Evolutionary conservation across 352 stramenopile species (phyloP), one percentile per base, ranked within the genome.

Genomic region (Globisporangium alternatum): DNA sequence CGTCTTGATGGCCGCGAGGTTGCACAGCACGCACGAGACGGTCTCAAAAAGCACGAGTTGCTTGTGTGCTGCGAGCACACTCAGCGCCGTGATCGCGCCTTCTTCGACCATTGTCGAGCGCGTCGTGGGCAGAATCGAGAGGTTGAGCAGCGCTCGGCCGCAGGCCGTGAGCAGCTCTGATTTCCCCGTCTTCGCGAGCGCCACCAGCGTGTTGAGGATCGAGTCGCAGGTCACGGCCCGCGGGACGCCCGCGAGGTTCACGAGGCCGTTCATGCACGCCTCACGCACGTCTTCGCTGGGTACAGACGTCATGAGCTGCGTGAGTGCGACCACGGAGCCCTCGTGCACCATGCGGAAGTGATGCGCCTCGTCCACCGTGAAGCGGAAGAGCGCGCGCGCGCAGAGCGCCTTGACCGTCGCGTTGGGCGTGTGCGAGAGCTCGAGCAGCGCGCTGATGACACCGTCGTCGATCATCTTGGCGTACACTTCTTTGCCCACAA

Each of bases 311-410:
- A 94, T 83, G 31, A 94, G 72, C 65, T 91, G 83, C 28, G 80
- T 79, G 28, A 94, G 67, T 25, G 77, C 71, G 30, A 81, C 62
- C 21, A 93, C 86, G 8, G 80, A 75, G 37, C 86, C 86, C 48
- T 94, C 86, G 59, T 92, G 86, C 9, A 94, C 83, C 69, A 94
- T 82, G 3, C 81, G 72, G 56, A 91, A 90, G 70, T 93, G 86
- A 21, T 90, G 78, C 1, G 77, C 67, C 22, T 94, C 86, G 49
- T 94, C 83, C 33, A 83, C 76, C 6, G 81, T 88, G 31, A 94
- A 83, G n/a, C 83, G 81, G 12, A 91, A 80, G 15, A 94, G 52
- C 17, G 81, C 70, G 39, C 81, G 82, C 0, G 82, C 86, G n/a
- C 83, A 91, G 45, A 87, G 72, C 2, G 80, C 65, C 55, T 94